A percentile compares a stretch with the other conserved stretches of the same genome.
These are phyloP conservation scores for Colletotrichum spaethianum DNA, from an alignment of 2,329 filamentous ascomycete species.

Conservation along the genomic window DNA sequence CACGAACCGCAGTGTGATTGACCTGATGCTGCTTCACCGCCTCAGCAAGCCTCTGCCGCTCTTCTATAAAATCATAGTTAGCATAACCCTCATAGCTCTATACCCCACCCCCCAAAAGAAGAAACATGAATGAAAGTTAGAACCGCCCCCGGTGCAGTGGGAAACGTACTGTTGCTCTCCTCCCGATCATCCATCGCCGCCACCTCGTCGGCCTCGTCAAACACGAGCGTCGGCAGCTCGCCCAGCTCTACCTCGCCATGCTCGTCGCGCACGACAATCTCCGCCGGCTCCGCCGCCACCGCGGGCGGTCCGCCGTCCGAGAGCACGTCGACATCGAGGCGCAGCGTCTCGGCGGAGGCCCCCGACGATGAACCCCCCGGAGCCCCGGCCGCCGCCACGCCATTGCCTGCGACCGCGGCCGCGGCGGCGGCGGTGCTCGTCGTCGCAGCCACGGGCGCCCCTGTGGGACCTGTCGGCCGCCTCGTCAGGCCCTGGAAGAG, in stretches of 20 bases:
- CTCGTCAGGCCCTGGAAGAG: conserved; percentile 73
- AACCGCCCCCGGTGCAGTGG: not conserved
- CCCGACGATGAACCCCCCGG: conserved; percentile 42
- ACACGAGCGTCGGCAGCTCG: conserved; percentile 66
- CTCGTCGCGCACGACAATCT: conserved; percentile 75
- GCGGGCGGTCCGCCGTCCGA: conserved; percentile 49
- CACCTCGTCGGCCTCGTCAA: conserved; percentile 70
- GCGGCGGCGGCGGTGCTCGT: conserved; percentile 41
- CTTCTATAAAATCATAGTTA: conserved; percentile 57
- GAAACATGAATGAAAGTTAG: not conserved
- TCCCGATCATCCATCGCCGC: conserved; percentile 69
- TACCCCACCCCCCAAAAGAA: conserved; percentile 43
- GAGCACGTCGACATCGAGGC: conserved; percentile 62
- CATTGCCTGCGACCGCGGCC: conserved; percentile 40
- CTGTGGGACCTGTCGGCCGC: conserved; percentile 62
- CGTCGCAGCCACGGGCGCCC: not conserved
- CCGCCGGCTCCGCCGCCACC: conserved; percentile 48
- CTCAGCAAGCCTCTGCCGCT: conserved; percentile 72
- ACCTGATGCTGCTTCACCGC: conserved; percentile 74
- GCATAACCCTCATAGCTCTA: conserved; percentile 45
- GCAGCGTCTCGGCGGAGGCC: conserved; percentile 61
- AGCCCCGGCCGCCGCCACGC: conserved; percentile 16
- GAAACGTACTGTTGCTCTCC: conserved; percentile 67
- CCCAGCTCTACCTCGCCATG: conserved; percentile 75
- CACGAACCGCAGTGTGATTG: conserved; percentile 67